Percentiles rank a stretch among this genome's conserved stretches.
phyloP scores from a whole-genome alignment of 106 monocot species.

The Iris macrosiphon region DNA sequence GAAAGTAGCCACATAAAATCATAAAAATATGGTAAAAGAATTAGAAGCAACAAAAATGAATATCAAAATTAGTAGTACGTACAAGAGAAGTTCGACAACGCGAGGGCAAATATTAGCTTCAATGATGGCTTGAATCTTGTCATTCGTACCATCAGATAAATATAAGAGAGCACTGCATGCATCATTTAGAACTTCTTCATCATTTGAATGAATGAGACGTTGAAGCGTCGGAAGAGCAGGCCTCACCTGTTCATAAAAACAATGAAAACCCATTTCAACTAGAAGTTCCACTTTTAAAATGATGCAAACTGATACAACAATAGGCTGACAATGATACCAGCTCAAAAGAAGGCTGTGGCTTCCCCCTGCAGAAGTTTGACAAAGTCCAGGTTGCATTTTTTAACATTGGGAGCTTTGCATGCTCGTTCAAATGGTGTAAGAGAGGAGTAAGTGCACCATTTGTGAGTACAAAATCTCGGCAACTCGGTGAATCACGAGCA shows the following conservation, averaged over 20 bases:
- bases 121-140: constrained; percentile 51
- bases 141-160: constrained; percentile 42
- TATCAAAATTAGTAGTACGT: background rate
- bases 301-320: background rate
- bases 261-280: too few species aligned
- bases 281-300: too few species aligned
- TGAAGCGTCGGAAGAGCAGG: constrained; percentile 44
- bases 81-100: constrained; percentile 48
- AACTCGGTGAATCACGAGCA: constrained; percentile 61
- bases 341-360: constrained; percentile 54
- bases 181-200: constrained; percentile 59
- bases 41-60: background rate
- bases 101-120: constrained; percentile 33
- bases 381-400: constrained; percentile 79
- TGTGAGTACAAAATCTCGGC: constrained; percentile 54
- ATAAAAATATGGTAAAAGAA: background rate
- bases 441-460: constrained; percentile 41
- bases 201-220: constrained; percentile 39
- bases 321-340: constrained; percentile 27
- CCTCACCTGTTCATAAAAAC: constrained; percentile 22
- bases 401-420: constrained; percentile 64
- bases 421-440: constrained; percentile 42
- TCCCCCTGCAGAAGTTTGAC: constrained; percentile 69
- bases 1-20: background rate
- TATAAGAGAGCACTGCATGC: constrained; percentile 47